Base-by-base conservation (phyloP, 2,329 filamentous ascomycete species). In the Sporothrix luriei region DNA sequence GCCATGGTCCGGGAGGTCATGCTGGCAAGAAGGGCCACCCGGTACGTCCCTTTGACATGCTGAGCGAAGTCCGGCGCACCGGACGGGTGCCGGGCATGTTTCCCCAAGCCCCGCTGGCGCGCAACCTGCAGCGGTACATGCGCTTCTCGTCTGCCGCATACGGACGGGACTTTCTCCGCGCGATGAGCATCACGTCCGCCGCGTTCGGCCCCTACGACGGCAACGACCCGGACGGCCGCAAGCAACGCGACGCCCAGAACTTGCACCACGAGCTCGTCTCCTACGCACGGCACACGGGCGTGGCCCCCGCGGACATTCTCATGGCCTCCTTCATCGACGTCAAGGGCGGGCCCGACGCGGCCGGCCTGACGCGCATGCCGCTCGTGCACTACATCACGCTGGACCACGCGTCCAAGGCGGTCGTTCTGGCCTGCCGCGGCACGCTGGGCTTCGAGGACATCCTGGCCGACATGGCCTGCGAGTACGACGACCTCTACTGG, bases 371-470 rank as follows among this genome's bases (percentile, higher is more conserved):
- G 0, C 89, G 89, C 0, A 85, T 91, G 69, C 90, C 90, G 1
- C 82, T 92, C 21, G 89, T 92, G 2, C 90, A 92, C 77, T 92
- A 91, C 74, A 86, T 92, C 48, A 88, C 88, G 1, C 80, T 92
- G 0, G 90, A 92, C 73, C 88, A 91, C 75, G 87, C 89, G 66
- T 89, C 89, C 1, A 89, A 88, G 74, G 89, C 90, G 0, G 87
- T 92, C 0, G 89, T 92, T 0, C 80, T 92, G n/a, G 88, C 89
- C 1, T 90, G 90, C 66, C 85, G 90, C 49, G 90, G 90, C 1
- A 92, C 90, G 0, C 81, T 91, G 51, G 90, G 90, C 0, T 91
- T 92, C 71, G 90, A 92, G 74, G 90, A 92, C 75, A 86, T 92
- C 29, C 79, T 92, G 48, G 89, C 89, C 0, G 90, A 92, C 75